phyloP scores from a whole-genome alignment of 1,139 yeast species.

The Debaryomyces coudertii region DNA sequence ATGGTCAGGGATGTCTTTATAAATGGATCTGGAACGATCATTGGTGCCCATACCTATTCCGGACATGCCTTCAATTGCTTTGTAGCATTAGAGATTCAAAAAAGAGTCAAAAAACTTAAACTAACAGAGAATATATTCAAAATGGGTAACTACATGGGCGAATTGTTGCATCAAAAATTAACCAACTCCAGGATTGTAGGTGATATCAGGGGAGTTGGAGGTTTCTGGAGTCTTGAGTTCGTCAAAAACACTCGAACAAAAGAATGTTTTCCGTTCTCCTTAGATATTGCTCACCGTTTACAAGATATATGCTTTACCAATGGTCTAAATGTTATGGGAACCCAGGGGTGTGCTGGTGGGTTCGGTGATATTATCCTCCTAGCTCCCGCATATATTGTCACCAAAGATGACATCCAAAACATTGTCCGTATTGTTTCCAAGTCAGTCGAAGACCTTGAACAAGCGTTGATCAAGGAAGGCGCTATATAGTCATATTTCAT shows the following conservation, averaged over 20 bases:
- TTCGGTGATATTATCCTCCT: slow-evolving; percentile 53
- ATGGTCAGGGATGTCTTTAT: slow-evolving; percentile 47
- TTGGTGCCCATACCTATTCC: slow-evolving; percentile 64
- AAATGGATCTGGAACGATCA: slow-evolving; percentile 45
- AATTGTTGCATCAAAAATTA: slow-evolving; percentile 35
- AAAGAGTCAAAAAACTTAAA: slow-evolving; percentile 47
- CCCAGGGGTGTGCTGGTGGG: slow-evolving; percentile 46
- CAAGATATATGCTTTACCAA: slow-evolving; percentile 39
- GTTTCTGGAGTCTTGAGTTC: slow-evolving; percentile 62
- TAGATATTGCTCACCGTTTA: slow-evolving; percentile 37
- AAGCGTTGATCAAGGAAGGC: slow-evolving; percentile 18
- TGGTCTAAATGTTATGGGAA: slow-evolving; percentile 49
- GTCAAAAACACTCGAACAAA: slow-evolving; percentile 54
- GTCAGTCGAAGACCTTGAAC: slow-evolving; percentile 23
- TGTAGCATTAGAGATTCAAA: slow-evolving; percentile 61
- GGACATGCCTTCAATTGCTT: slow-evolving; percentile 63
- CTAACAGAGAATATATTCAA: slow-evolving; percentile 53
- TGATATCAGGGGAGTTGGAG: slow-evolving; percentile 64
- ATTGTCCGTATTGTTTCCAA: slow-evolving; percentile 34
- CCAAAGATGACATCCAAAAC: slow-evolving; percentile 48
- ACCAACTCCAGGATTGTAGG: slow-evolving; percentile 45
- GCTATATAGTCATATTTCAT: slow-evolving; percentile 1
- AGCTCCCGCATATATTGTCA: slow-evolving; percentile 54
- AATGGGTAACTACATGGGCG: slow-evolving; percentile 54
- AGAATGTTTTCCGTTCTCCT: slow-evolving; percentile 42